Evolutionary conservation across 208 protist species (phyloP).

Genomic region (Leishmania guyanensis): DNA sequence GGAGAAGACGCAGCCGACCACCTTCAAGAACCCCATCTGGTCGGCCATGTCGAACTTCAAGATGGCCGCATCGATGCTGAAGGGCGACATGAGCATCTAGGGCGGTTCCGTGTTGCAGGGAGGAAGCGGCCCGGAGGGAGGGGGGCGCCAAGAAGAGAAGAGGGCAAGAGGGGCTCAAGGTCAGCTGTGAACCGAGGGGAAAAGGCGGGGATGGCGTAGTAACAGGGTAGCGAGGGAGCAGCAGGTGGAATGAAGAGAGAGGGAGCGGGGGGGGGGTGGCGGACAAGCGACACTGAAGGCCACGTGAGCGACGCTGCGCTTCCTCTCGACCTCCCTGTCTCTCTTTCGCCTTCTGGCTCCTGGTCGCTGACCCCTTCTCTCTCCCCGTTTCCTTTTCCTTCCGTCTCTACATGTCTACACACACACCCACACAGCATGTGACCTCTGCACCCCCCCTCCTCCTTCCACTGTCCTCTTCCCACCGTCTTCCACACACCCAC

Average conservation of each 20-base stretch:
- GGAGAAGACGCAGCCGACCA: constrained; percentile 46
- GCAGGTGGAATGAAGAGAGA: neutral
- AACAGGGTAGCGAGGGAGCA: neutral
- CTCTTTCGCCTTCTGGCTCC: neutral
- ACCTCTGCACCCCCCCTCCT: neutral
- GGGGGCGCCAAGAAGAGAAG: neutral
- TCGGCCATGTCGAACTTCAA: constrained; percentile 55
- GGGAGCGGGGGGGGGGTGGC: neutral
- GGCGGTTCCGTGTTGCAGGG: too few species aligned
- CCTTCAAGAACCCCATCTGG: constrained; percentile 57
- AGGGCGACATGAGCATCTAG: constrained; percentile 49
- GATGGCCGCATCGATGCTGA: constrained; percentile 50
- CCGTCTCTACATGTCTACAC: neutral
- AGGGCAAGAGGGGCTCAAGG: neutral
- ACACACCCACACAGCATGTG: neutral
- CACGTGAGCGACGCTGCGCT: neutral
- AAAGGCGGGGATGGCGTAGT: neutral
- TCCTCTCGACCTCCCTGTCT: neutral
- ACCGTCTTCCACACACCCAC: neutral
- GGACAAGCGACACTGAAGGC: neutral
- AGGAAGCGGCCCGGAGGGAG: neutral
- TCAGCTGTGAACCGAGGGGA: neutral
- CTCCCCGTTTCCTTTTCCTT: neutral
- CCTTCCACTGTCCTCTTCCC: neutral
- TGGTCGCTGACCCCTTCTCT: neutral